Evolutionary conservation across 2,329 filamentous ascomycete genomes (phyloP), one percentile per base, ranked within the genome.

Genomic region (Epichloe gansuensis): DNA sequence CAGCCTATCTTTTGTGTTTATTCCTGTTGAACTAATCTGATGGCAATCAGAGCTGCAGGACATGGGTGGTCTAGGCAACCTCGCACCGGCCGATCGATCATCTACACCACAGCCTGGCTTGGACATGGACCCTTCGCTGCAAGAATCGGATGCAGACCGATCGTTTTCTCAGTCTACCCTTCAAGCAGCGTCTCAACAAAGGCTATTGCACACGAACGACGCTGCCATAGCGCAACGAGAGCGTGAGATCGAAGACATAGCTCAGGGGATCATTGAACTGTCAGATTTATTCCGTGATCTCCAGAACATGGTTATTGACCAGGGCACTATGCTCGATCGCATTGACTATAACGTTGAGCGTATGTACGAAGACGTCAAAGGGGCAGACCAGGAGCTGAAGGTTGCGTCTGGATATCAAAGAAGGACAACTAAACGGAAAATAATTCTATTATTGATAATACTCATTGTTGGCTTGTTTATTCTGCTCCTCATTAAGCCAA

Each of bases 301-400:
- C 34, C 93, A 98, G 68, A 84, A 77, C 47, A 97, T 98, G 90
- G 89, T 94, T 60, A 90, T 95, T 58, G 87, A 93, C 64, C 87
- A 93, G 67, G 89, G 89, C 50, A 93, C 88, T 13, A 87, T 94
- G 78, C 76, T 95, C 23, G 90, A 95, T 68, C 84, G 93, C 62
- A 94, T 95, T 61, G 95, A 98, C 68, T 98, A 96, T 71, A 98
- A 98, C 61, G 89, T 98, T 50, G 93, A 98, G 70, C 80, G 85
- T 55, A 96, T 97, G 87, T 81, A 83, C n/a, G 84, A 82, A 21
- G 89, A 97, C 62, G 89, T 98, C 53, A 95, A 95, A 65, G 87
- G 78, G 21, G 93, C 93, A 3, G 88, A 95, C 56, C 93, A 91
- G 66, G 93, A 98, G 70, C 77, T 98, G 51, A 89, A 82, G 56